These are phyloP conservation scores for Eragrostis nindensis DNA, from an alignment of 176 grass and related monocot genomes.

Conservation along the genomic window DNA sequence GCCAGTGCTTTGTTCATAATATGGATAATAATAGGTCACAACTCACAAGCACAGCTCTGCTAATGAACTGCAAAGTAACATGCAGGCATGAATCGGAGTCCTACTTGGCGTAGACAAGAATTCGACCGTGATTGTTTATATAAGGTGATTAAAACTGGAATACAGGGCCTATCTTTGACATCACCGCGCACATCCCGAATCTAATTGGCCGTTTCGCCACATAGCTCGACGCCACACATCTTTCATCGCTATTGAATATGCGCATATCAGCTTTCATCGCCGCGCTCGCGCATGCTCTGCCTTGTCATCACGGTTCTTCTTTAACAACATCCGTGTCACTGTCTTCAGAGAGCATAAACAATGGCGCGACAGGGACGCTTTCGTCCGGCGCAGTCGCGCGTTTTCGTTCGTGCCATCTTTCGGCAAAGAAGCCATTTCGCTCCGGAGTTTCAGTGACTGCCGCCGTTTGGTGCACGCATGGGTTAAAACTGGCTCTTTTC, in stretches of 20 bases:
- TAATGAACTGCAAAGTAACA: neutral
- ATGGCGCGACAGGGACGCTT: neutral
- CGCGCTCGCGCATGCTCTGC: conserved; percentile 38
- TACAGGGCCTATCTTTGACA: neutral
- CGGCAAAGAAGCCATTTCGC: conserved; percentile 4
- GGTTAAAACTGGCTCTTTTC: conserved; percentile 26
- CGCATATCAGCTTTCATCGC: conserved; percentile 1
- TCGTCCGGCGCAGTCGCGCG: conserved; percentile 7
- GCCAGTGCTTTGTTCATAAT: neutral
- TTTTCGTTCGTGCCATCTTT: neutral
- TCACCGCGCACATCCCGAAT: conserved; percentile 3
- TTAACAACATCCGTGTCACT: neutral
- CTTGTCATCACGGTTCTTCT: conserved; percentile 26
- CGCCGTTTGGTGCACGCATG: neutral
- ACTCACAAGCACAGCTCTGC: neutral
- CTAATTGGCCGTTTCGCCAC: conserved; percentile 17
- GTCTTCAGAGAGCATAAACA: neutral
- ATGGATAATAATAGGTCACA: too few species aligned
- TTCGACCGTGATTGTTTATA: neutral
- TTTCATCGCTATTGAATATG: conserved; percentile 17
- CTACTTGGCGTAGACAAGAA: neutral
- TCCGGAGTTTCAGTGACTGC: neutral
- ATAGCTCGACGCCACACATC: neutral
- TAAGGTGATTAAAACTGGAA: neutral
- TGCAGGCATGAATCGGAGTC: neutral